A percentile compares a stretch with the other conserved stretches of the same genome.
phyloP scores from a whole-genome alignment of 225 moss, liverwort and hornwort species.

The Pseudisothecium myosuroides region DNA sequence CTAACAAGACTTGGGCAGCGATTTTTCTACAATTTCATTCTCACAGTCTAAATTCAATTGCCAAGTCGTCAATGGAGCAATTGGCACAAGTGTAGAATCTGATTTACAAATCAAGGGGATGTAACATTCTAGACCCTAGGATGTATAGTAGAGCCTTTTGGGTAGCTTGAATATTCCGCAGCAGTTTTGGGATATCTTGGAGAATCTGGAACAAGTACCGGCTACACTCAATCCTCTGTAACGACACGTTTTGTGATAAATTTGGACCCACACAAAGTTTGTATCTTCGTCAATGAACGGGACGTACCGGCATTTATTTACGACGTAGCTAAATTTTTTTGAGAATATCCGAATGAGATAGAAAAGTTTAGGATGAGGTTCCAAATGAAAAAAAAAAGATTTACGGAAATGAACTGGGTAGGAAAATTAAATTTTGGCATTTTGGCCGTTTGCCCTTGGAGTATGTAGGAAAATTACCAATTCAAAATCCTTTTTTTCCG shows the following conservation, averaged over 20 bases:
- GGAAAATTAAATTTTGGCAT: no score
- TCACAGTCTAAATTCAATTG: background rate
- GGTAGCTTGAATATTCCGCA: background rate
- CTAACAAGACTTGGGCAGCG: background rate
- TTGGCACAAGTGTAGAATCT: no score
- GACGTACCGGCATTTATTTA: no score
- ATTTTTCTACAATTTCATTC: background rate
- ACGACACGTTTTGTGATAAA: background rate
- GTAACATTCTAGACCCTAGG: background rate
- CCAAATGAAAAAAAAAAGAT: no score
- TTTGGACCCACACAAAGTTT: background rate
- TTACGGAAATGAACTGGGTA: no score
- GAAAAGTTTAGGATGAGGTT: no score
- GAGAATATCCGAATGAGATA: no score
- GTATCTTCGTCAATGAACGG: rapidly evolving
- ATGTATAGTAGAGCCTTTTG: no score
- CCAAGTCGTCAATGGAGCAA: background rate
- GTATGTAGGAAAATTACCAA: no score
- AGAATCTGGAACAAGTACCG: background rate
- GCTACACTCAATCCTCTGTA: background rate
- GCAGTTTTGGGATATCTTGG: background rate
- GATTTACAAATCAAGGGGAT: background rate
- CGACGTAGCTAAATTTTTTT: no score
- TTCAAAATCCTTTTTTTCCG: no score
- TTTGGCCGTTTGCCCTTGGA: no score